Conservation (phyloP, 2,329 filamentous ascomycete species). For the Alternaria novae-zelandiae region DNA sequence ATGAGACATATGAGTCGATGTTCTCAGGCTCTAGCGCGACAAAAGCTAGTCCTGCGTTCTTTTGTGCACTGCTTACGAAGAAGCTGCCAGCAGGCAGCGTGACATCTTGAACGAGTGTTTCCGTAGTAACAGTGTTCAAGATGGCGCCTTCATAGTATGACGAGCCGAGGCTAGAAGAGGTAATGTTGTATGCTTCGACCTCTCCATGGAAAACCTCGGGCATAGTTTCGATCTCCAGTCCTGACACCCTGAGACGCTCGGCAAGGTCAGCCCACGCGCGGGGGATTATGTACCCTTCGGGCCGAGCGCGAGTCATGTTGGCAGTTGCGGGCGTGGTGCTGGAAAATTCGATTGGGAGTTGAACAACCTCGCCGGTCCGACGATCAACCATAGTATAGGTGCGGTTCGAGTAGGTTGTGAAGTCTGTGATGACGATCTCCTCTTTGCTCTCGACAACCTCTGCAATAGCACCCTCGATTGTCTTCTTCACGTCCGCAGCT, state of each 20-base stretch:
- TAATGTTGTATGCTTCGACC: conserved; percentile 46
- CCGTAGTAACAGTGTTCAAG: conserved; percentile 41
- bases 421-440: conserved; percentile 43
- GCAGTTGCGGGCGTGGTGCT: conserved; percentile 44
- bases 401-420: conserved; percentile 30
- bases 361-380: conserved; percentile 38
- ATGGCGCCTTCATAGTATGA: conserved; percentile 46
- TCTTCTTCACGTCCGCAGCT: conserved; percentile 30
- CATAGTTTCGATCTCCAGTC: conserved; percentile 42
- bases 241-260: conserved; percentile 40
- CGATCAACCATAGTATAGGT: conserved; percentile 46
- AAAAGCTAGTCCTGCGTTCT: conserved; percentile 48
- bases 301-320: conserved; percentile 43
- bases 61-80: conserved; percentile 43
- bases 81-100: conserved; percentile 43
- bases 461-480: conserved; percentile 37
- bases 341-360: conserved; percentile 44
- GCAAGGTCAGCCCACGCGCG: conserved; percentile 45
- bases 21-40: conserved; percentile 49
- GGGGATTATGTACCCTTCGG: conserved; percentile 47
- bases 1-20: conserved; percentile 47
- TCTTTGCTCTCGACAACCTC: conserved; percentile 33
- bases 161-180: conserved; percentile 31
- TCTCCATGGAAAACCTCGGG: conserved; percentile 33
- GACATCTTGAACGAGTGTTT: conserved; percentile 31